Evolutionary conservation across 1,284 basidiomycete genomes (phyloP).

Genomic region (Porodaedalea pini): DNA sequence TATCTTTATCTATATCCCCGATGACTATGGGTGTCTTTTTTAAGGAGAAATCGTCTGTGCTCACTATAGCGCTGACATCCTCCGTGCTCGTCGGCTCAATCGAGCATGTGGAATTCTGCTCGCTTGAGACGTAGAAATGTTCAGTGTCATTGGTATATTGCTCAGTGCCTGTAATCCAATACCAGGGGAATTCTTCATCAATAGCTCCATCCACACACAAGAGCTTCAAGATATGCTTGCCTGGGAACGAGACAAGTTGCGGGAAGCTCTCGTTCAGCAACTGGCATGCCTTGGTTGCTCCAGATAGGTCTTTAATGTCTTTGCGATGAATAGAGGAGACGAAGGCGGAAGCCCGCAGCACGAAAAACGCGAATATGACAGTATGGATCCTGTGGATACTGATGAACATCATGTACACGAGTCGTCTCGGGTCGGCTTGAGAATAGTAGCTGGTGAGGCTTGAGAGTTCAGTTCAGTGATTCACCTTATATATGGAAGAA

Average conservation of each 20-base stretch:
- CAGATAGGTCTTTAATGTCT: background rate
- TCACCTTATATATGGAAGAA: no score
- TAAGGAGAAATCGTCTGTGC: background rate
- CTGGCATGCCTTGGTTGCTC: conserved; percentile 12
- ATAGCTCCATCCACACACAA: no score
- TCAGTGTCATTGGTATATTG: conserved; percentile 15
- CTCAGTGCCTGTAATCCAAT: conserved; percentile 6
- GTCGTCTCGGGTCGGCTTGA: no score
- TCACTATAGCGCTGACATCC: conserved; percentile 17
- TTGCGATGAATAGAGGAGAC: background rate
- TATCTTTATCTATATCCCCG: background rate
- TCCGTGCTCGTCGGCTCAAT: conserved; percentile 13
- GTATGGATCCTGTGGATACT: no score
- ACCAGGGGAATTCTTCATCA: no score
- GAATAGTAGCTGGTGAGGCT: no score
- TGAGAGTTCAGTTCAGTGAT: no score
- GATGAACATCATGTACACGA: no score
- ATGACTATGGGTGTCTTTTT: no score
- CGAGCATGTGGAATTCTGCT: conserved; percentile 18
- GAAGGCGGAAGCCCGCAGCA: background rate
- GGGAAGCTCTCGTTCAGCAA: conserved; percentile 11
- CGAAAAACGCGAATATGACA: background rate
- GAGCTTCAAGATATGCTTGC: background rate
- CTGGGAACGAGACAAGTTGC: conserved; percentile 17
- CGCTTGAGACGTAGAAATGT: conserved; percentile 13